These are phyloP conservation scores for Rhodotorula mucilaginosa DNA, from an alignment of 1,284 basidiomycete genomes.

Conservation along the genomic window DNA sequence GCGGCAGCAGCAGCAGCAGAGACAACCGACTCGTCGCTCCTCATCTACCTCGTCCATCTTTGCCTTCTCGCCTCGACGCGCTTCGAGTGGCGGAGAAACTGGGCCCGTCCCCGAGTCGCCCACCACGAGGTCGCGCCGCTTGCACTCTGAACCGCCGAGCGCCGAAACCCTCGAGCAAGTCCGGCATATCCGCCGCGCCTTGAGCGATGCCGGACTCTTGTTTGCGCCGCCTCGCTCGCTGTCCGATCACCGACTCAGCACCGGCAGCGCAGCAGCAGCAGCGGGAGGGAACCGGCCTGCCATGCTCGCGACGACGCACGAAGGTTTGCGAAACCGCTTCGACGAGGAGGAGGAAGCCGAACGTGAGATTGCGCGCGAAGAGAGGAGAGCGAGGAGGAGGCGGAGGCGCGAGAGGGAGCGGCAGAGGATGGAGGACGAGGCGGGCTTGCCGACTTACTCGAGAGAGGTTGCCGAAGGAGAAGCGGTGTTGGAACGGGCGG, in stretches of 20 bases:
- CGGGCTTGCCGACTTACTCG: slow-evolving; percentile 22
- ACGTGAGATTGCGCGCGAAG: not conserved
- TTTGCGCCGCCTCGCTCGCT: not conserved
- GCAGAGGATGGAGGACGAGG: slow-evolving; percentile 13
- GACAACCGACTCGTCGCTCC: not conserved
- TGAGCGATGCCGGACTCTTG: slow-evolving; percentile 20
- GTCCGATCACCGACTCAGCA: not conserved
- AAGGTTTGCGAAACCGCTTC: not conserved
- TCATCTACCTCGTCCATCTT: not conserved
- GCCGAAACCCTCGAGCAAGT: not conserved
- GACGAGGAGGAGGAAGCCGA: slow-evolving; percentile 10
- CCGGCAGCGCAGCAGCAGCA: not conserved
- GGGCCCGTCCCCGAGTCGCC: not conserved
- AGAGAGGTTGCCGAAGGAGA: slow-evolving; percentile 22
- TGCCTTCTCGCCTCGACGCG: not conserved
- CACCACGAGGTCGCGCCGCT: not conserved
- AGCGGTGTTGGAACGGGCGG: slow-evolving; percentile 19
- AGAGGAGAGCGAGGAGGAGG: not conserved
- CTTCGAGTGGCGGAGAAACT: not conserved
- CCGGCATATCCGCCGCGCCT: slow-evolving; percentile 7
- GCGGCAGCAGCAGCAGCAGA: not conserved
- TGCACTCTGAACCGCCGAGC: not conserved
- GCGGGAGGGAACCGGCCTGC: too few species aligned
- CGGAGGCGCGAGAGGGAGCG: slow-evolving; percentile 11
- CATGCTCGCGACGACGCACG: not conserved